phyloP scores from a whole-genome alignment of 1,284 basidiomycete genomes.

The Pholiota adiposa region DNA sequence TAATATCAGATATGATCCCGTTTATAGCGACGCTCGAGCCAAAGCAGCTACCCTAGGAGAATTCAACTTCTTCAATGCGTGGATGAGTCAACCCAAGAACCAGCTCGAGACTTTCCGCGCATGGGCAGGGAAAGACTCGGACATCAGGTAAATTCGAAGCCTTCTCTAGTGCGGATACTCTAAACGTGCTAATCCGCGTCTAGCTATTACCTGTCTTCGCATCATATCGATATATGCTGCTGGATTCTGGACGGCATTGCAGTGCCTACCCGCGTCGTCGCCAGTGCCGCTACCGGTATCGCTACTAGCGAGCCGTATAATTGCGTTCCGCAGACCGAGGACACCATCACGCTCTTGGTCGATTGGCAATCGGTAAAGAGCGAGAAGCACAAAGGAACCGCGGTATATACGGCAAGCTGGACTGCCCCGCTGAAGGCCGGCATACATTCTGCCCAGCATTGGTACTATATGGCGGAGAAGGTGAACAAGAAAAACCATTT shows the following conservation, averaged over 20 bases:
- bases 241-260: slow-evolving; percentile 89
- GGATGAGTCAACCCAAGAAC: slow-evolving; percentile 96
- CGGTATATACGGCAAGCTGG: slow-evolving; percentile 92
- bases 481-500: slow-evolving; percentile 38
- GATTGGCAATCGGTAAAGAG: slow-evolving; percentile 87
- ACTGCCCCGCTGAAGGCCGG: slow-evolving; percentile 80
- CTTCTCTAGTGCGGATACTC: slow-evolving; percentile 1
- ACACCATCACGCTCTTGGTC: slow-evolving; percentile 92
- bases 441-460: slow-evolving; percentile 87
- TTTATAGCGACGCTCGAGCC: slow-evolving; percentile 87
- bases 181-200: slow-evolving; percentile 13
- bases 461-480: slow-evolving; percentile 95
- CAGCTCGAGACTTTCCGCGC: slow-evolving; percentile 93
- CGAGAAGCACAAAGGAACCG: slow-evolving; percentile 74
- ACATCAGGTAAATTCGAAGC: slow-evolving; percentile 65
- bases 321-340: slow-evolving; percentile 85
- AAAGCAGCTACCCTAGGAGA: slow-evolving; percentile 81
- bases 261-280: slow-evolving; percentile 82
- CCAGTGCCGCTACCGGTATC: slow-evolving; percentile 87
- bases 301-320: slow-evolving; percentile 87
- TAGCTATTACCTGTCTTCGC: slow-evolving; percentile 94
- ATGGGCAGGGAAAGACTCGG: slow-evolving; percentile 93
- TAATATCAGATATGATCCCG: slow-evolving; percentile 78
- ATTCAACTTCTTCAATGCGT: slow-evolving; percentile 90
- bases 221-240: slow-evolving; percentile 91